Percentiles rank a stretch among this genome's conserved stretches.
Evolutionary conservation across 2,329 filamentous ascomycete genomes (phyloP).

Genomic region (Fusarium sp.): DNA sequence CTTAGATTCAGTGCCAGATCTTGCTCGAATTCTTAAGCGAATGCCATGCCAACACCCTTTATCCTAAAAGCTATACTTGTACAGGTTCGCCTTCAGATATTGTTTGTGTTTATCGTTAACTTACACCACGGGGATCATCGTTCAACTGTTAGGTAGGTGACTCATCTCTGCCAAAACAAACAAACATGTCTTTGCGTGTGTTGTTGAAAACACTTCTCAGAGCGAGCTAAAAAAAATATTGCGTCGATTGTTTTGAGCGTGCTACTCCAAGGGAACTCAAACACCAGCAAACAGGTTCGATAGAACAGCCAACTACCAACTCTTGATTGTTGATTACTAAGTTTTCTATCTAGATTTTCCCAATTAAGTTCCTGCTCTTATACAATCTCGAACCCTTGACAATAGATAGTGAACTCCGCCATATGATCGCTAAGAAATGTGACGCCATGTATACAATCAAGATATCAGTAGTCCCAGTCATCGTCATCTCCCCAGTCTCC

Average conservation of each 20-base stretch:
- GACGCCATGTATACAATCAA: neutral
- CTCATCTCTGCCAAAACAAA: neutral
- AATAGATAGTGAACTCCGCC: conserved; percentile 11
- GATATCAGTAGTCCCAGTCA: conserved; percentile 39
- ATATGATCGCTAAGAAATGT: conserved; percentile 14
- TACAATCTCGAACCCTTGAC: conserved; percentile 14
- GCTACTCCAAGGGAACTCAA: neutral
- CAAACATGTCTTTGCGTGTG: neutral
- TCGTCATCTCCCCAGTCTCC: conserved; percentile 42
- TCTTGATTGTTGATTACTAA: neutral
- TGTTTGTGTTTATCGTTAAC: neutral
- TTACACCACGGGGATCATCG: neutral
- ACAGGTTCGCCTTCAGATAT: neutral
- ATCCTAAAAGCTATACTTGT: neutral
- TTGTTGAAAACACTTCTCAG: neutral
- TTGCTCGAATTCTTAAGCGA: neutral
- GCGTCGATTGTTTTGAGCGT: neutral
- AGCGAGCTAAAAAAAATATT: neutral
- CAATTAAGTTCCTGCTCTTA: neutral
- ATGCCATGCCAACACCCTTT: neutral
- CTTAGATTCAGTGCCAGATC: neutral
- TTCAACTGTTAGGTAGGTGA: neutral
- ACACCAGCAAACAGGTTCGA: neutral
- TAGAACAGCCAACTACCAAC: neutral
- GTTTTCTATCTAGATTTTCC: conserved; percentile 1